Evolutionary conservation across 1,139 yeast species (phyloP).

Genomic region (Suhomyces chickasaworum): DNA sequence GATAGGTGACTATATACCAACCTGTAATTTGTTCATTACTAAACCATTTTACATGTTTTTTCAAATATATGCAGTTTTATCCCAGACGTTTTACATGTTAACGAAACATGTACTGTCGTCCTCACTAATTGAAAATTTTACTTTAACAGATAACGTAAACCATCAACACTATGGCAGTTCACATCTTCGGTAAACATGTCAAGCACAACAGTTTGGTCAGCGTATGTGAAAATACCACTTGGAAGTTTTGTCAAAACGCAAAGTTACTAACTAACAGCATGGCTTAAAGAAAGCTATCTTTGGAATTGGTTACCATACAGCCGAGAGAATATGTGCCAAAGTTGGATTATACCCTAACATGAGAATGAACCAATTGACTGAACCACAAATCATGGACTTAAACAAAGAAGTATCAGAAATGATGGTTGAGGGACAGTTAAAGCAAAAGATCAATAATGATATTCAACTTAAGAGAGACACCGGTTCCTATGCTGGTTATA

Average conservation of each 20-base stretch:
- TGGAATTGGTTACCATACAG: constrained; percentile 80
- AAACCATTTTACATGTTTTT: not conserved
- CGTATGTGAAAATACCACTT: constrained; percentile 33
- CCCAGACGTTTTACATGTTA: not conserved
- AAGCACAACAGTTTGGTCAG: constrained; percentile 51
- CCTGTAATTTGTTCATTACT: not conserved
- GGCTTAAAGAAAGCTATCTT: constrained; percentile 82
- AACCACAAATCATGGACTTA: constrained; percentile 81
- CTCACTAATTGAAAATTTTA: constrained; percentile 6
- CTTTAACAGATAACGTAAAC: not conserved
- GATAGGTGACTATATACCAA: not conserved
- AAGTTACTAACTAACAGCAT: constrained; percentile 17
- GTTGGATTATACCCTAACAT: constrained; percentile 89
- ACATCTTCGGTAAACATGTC: constrained; percentile 72
- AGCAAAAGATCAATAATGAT: constrained; percentile 75
- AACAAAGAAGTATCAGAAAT: constrained; percentile 84
- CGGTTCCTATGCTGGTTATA: constrained; percentile 84
- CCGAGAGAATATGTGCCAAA: constrained; percentile 78
- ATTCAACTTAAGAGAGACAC: constrained; percentile 78
- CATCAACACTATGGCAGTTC: constrained; percentile 61
- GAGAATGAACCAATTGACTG: constrained; percentile 91
- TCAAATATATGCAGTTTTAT: not conserved
- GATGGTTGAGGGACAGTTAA: constrained; percentile 83
- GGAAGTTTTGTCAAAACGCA: not conserved
- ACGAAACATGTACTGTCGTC: not conserved